A percentile compares a stretch with the other conserved stretches of the same genome.
Conservation (phyloP, 75 land plant genomes). For the Larix kaempferi region DNA sequence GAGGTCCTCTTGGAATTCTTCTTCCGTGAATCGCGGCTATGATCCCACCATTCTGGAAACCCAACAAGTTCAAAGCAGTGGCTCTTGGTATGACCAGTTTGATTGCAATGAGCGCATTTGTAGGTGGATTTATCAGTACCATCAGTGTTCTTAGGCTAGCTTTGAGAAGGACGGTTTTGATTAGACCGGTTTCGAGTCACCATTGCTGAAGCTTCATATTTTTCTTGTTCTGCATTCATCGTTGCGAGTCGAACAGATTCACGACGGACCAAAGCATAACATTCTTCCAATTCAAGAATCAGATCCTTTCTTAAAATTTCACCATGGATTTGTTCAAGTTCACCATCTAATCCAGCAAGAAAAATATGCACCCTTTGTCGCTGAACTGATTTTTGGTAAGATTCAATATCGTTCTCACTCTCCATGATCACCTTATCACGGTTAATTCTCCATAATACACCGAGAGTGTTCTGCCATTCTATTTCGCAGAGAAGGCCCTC, state of each 20-base stretch:
- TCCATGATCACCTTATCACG: background rate
- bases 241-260: background rate
- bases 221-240: too few species aligned
- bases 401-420: background rate
- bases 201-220: background rate
- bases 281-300: background rate
- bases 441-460: constrained; percentile 1
- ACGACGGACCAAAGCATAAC: background rate
- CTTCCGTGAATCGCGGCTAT: background rate
- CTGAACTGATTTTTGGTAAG: background rate
- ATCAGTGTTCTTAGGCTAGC: too few species aligned
- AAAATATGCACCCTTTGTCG: constrained; percentile 6
- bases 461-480: background rate
- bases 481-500: constrained; percentile 1
- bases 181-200: background rate
- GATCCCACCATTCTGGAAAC: constrained; percentile 25
- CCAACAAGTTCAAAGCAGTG: constrained; percentile 19
- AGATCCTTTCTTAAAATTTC: constrained; percentile 11
- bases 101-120: constrained; percentile 9
- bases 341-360: constrained; percentile 4
- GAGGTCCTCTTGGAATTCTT: background rate
- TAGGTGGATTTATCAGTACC: background rate
- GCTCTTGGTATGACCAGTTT: constrained; percentile 9
- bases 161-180: background rate
- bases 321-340: constrained; percentile 7